phyloP scores from a whole-genome alignment of 2,329 filamentous ascomycete species.

The Calycina marina region DNA sequence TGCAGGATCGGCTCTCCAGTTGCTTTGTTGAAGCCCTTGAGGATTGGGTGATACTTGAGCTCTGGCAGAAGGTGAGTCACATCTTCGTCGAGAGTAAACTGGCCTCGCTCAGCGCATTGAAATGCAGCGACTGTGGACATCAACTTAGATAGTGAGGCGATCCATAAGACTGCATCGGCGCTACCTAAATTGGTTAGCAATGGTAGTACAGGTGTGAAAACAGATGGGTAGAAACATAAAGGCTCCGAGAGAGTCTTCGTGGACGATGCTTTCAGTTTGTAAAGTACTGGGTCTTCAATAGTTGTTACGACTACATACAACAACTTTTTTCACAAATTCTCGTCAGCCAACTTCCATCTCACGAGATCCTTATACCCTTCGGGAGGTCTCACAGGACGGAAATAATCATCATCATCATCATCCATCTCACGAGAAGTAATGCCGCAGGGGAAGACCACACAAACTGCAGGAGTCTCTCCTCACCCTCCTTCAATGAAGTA shows the following conservation, averaged over 20 bases:
- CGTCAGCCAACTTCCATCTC: no score
- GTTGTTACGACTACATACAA: no score
- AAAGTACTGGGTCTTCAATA: no score
- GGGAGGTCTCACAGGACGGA: no score
- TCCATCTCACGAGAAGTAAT: no score
- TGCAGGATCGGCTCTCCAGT: conserved; percentile 7
- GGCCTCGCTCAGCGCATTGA: conserved; percentile 39
- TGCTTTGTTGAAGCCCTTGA: conserved; percentile 30
- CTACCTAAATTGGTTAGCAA: not conserved
- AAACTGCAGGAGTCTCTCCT: not conserved
- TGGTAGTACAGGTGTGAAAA: not conserved
- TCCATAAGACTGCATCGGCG: conserved; percentile 28
- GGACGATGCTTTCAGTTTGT: no score
- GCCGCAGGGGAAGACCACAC: no score
- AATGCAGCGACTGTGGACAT: conserved; percentile 35
- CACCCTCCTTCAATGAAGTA: conserved; percentile 1
- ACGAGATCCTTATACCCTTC: no score
- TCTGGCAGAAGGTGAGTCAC: conserved; percentile 12
- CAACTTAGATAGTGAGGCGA: conserved; percentile 43
- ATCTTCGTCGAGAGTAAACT: conserved; percentile 32
- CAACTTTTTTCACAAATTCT: no score
- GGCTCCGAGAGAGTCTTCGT: not conserved
- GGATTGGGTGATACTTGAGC: conserved; percentile 11
- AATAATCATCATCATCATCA: no score
- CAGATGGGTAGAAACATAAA: not conserved